Base-by-base conservation (phyloP, 345 rosid genomes). In the Toxicodendron radicans region DNA sequence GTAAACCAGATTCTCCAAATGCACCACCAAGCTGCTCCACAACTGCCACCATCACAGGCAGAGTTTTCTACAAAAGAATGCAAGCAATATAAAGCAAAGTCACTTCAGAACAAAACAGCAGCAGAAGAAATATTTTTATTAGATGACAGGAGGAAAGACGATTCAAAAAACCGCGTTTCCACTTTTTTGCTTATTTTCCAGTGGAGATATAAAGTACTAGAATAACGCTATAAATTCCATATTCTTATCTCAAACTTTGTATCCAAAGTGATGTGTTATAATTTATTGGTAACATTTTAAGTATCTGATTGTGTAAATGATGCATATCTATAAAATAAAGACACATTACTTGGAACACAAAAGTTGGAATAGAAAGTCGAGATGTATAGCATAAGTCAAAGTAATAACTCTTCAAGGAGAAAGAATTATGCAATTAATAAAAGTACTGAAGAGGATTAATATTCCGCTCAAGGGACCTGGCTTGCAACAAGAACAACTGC, bases 21-120 rank as follows among this genome's bases (percentile, higher is more conserved):
- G 89, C 95, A 76, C 98, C 91, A 8, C 95, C 81, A 12, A 94
- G 83, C 77, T 88, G 93, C 82, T 94, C 92, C 78, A 92, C 97
- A 13, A 94, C 98, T 11, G 95, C 93, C 64, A 89, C 92, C 87
- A 89, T 79, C 32, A 94, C 97, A 7, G 97, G 97, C 68, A 94
- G 76, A 52, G 97, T 94, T 91, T 94, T 94, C 95, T 94, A 71
- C 63, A 79, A 62, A 70, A 58, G 64, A 52, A 76, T 12, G 10
- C 56, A 45, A 59, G 66, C 20, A 64, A 71, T 32, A 68, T 21
- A 48, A 59, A 49, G 27, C 7, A 27, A 49, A 1, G 6, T 21
- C 14, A 58, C 53, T 48, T 53, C 8, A n/a, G 16, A 23, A n/a
- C 0, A 57, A 60, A 59, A 59, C 5, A 13, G 18, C 54, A 13